These are phyloP conservation scores for Narthecium ossifragum DNA, from an alignment of 106 monocot species.

Conservation along the genomic window DNA sequence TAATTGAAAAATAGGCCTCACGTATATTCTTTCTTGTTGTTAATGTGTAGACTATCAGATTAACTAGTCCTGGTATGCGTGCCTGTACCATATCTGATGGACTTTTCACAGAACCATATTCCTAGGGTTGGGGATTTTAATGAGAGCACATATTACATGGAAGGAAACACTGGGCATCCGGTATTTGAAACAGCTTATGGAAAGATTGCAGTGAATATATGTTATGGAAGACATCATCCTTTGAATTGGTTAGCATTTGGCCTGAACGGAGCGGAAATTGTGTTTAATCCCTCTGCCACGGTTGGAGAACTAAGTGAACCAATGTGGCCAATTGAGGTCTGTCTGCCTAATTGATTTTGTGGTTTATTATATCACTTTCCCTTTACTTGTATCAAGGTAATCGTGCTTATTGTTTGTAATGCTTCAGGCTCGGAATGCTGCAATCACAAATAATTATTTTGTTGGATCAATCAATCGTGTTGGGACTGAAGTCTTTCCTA, in stretches of 20 bases:
- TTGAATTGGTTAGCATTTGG: slow-evolving; percentile 92
- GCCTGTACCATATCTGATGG: too few relatives aligned
- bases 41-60: too few relatives aligned
- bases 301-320: slow-evolving; percentile 96
- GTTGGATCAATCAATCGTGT: slow-evolving; percentile 92
- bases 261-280: slow-evolving; percentile 93
- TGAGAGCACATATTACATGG: slow-evolving; percentile 96
- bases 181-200: slow-evolving; percentile 94
- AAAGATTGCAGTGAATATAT: slow-evolving; percentile 89
- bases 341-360: background rate
- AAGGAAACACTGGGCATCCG: slow-evolving; percentile 92
- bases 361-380: too few relatives aligned
- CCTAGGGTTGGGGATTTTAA: slow-evolving; percentile 97
- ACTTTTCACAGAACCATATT: slow-evolving; percentile 78
- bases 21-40: too few relatives aligned
- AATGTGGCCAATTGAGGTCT: slow-evolving; percentile 97
- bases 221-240: slow-evolving; percentile 96
- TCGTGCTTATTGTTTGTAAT: background rate
- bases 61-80: too few relatives aligned
- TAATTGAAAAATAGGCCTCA: background rate
- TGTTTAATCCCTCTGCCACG: slow-evolving; percentile 98
- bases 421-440: slow-evolving; percentile 87
- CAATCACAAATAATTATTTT: slow-evolving; percentile 86
- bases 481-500: slow-evolving; percentile 81
- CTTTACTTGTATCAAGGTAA: background rate